Evolutionary conservation across 768 basidiomycete genomes (phyloP).

Genomic region (Rubroboletus satanas): DNA sequence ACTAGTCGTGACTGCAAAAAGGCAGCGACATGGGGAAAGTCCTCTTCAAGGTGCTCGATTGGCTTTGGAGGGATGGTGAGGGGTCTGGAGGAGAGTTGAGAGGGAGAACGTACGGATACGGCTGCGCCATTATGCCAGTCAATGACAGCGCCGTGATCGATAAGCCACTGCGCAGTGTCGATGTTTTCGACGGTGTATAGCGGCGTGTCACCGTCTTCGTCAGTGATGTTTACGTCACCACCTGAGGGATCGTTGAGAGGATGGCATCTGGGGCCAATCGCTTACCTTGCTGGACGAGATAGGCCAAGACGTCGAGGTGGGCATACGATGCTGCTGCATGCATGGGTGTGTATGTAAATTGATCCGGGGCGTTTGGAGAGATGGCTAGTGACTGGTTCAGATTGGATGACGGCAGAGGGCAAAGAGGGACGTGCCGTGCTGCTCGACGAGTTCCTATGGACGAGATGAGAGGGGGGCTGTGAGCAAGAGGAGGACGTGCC

Average conservation of each 20-base stretch:
- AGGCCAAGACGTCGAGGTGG: constrained; percentile 69
- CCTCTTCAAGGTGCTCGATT: constrained; percentile 63
- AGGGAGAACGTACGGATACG: constrained; percentile 55
- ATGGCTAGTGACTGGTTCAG: constrained; percentile 43
- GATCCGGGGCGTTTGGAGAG: constrained; percentile 70
- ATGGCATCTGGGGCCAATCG: constrained; percentile 1
- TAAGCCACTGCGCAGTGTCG: constrained; percentile 71
- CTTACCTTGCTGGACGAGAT: constrained; percentile 69
- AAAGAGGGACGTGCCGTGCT: constrained; percentile 43
- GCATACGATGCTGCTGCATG: constrained; percentile 95
- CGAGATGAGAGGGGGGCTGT: background rate
- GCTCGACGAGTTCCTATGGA: constrained; percentile 56
- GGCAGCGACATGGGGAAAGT: constrained; percentile 63
- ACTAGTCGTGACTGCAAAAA: constrained; percentile 47
- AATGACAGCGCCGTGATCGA: constrained; percentile 71
- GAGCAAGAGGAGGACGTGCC: constrained; percentile 34
- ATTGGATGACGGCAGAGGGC: constrained; percentile 20
- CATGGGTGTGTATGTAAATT: constrained; percentile 81
- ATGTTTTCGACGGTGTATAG: constrained; percentile 85
- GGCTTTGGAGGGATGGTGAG: constrained; percentile 37
- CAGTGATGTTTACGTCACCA: constrained; percentile 82
- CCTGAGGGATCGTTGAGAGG: constrained; percentile 39
- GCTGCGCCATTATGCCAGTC: constrained; percentile 66
- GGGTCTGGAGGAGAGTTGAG: constrained; percentile 7
- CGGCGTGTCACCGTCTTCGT: constrained; percentile 88